A percentile compares a stretch with the other conserved stretches of the same genome.
Conservation (phyloP, 768 basidiomycete species). For the Austroboletus festivus region DNA sequence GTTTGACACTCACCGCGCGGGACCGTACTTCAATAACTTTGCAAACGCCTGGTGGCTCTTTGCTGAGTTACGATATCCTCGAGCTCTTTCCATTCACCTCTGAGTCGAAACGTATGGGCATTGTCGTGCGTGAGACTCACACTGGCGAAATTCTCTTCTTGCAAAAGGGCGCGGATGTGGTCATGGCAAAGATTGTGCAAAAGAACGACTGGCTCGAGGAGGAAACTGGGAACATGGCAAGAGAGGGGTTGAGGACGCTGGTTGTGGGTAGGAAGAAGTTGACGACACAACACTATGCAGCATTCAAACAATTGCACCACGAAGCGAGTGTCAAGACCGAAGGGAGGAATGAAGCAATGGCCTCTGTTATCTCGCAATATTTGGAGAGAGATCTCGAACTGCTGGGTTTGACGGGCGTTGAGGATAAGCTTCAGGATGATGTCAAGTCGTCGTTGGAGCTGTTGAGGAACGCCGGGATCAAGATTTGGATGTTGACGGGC, state of each 20-base stretch:
- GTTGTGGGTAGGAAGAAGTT: conserved; percentile 86
- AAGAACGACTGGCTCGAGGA: conserved; percentile 99
- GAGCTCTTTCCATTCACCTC: conserved; percentile 98
- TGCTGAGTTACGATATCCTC: conserved; percentile 77
- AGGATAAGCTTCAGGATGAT: conserved; percentile 97
- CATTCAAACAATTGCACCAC: conserved; percentile 71
- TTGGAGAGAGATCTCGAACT: conserved; percentile 90
- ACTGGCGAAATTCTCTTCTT: conserved; percentile 82
- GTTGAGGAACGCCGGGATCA: conserved; percentile 92
- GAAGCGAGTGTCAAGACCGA: conserved; percentile 78
- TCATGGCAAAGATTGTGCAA: conserved; percentile 93
- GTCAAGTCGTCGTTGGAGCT: conserved; percentile 92
- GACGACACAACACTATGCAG: conserved; percentile 60
- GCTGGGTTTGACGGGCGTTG: conserved; percentile 94
- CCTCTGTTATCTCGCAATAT: conserved; percentile 64
- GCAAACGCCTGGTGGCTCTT: conserved; percentile 61
- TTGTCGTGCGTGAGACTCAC: conserved; percentile 79
- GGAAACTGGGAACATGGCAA: conserved; percentile 97
- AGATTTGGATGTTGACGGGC: conserved; percentile 99
- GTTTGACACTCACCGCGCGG: conserved; percentile 82
- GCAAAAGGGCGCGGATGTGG: conserved; percentile 98
- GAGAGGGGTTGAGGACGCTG: conserved; percentile 91
- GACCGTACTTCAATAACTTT: conserved; percentile 90
- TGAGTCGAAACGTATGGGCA: conserved; percentile 99
- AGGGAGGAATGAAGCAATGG: conserved; percentile 79